Evolutionary conservation across 164 flowering plant genomes (phyloP).

Genomic region (Chimonanthus praecox): DNA sequence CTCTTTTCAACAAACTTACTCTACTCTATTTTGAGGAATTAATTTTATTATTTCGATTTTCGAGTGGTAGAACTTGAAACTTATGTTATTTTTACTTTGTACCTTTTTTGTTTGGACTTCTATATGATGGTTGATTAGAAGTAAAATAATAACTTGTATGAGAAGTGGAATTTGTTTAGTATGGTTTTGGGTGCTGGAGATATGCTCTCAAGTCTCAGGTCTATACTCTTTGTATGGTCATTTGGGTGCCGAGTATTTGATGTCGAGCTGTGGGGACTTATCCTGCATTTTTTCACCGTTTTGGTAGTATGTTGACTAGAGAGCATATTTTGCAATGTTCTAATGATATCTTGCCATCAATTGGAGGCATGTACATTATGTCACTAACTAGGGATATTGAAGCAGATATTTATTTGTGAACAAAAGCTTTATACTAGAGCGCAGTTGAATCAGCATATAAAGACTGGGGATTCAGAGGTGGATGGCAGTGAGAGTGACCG

Average conservation of each 20-base stretch:
- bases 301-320: background rate
- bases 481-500: conserved; percentile 93
- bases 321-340: background rate
- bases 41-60: too few species aligned
- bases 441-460: conserved; percentile 76
- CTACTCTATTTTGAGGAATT: too few species aligned
- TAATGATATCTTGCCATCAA: background rate
- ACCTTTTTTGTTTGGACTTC: too few species aligned
- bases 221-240: background rate
- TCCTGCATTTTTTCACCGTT: background rate
- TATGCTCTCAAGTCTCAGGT: background rate
- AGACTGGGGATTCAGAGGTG: conserved; percentile 84
- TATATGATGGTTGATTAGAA: background rate
- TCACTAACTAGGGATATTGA: conserved; percentile 3
- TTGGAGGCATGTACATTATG: background rate
- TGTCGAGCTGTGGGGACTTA: background rate
- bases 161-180: background rate
- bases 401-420: conserved; percentile 89
- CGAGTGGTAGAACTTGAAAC: too few species aligned
- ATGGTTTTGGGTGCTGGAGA: background rate
- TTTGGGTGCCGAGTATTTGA: too few species aligned
- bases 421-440: conserved; percentile 83
- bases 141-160: background rate
- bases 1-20: too few species aligned
- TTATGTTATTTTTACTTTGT: too few species aligned